Evolutionary conservation across 2,329 filamentous ascomycete species (phyloP).

Genomic region (Penicillium sclerotigenum): DNA sequence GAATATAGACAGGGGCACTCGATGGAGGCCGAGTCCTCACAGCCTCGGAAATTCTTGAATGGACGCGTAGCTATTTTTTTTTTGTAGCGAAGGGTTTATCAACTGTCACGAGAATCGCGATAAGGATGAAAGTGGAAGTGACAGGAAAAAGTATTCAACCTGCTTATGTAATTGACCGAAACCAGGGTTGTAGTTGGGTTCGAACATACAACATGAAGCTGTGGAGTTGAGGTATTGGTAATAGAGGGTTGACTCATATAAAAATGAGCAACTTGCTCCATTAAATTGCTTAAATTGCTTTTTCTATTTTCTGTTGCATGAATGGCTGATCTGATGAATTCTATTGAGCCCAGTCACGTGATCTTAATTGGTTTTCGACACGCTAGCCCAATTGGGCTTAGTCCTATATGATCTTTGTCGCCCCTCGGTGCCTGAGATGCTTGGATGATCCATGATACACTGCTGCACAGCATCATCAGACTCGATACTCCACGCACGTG

Average conservation of each 20-base stretch:
- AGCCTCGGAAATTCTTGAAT: neutral
- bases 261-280: neutral
- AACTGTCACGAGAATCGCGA: slow-evolving; percentile 7
- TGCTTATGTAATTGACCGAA: neutral
- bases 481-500: neutral
- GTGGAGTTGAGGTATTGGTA: neutral
- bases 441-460: slow-evolving; percentile 1
- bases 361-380: neutral
- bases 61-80: neutral
- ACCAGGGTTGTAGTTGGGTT: neutral
- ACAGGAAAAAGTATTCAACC: slow-evolving; percentile 4
- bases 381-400: neutral
- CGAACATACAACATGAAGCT: neutral
- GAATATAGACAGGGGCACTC: neutral
- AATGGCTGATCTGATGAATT: neutral
- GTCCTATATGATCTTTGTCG: neutral
- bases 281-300: neutral
- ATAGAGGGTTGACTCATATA: neutral
- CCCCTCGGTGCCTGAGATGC: neutral
- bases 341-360: neutral
- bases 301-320: neutral
- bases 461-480: neutral
- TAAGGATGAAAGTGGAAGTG: slow-evolving; percentile 8
- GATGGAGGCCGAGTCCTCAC: slow-evolving; percentile 2
- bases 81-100: slow-evolving; percentile 3